Evolutionary conservation across 768 basidiomycete genomes (phyloP).

Genomic region (Strobilomyces confusus): DNA sequence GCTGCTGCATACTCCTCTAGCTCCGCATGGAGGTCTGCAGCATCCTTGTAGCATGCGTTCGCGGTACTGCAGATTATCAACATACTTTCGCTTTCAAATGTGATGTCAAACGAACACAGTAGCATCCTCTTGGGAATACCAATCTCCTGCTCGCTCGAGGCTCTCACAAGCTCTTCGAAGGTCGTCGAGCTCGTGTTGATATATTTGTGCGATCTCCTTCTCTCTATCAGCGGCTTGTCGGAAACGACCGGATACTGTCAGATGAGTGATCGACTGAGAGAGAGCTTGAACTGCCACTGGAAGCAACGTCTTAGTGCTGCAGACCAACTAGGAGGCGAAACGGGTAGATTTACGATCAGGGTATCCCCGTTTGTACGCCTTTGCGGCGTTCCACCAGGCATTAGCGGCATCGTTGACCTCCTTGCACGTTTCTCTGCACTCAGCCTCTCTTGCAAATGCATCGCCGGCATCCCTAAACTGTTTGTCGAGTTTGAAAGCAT

Average conservation of each 20-base stretch:
- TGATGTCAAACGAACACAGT: constrained; percentile 65
- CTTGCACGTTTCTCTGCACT: constrained; percentile 84
- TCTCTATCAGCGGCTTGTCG: constrained; percentile 97
- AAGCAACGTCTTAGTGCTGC: constrained; percentile 8
- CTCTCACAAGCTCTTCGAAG: constrained; percentile 86
- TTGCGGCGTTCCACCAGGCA: constrained; percentile 98
- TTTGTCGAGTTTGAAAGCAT: constrained; percentile 90
- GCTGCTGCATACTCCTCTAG: constrained; percentile 82
- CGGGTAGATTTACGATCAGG: constrained; percentile 66
- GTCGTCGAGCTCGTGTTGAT: constrained; percentile 79
- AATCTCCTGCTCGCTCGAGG: constrained; percentile 87
- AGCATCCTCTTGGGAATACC: constrained; percentile 98
- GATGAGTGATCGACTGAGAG: constrained; percentile 75
- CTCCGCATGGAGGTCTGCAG: constrained; percentile 91
- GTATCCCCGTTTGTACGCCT: constrained; percentile 88
- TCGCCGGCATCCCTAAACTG: constrained; percentile 89
- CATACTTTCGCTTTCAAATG: neutral
- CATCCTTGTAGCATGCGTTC: constrained; percentile 93
- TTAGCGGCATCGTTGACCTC: constrained; percentile 95
- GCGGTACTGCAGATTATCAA: constrained; percentile 63
- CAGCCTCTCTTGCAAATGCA: constrained; percentile 89
- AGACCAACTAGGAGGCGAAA: neutral
- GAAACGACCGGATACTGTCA: constrained; percentile 85
- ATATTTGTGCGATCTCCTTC: constrained; percentile 94
- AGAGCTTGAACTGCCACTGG: constrained; percentile 89